Base-by-base conservation (phyloP, 2,329 filamentous ascomycete genomes). In the Trichoderma aggressivum region DNA sequence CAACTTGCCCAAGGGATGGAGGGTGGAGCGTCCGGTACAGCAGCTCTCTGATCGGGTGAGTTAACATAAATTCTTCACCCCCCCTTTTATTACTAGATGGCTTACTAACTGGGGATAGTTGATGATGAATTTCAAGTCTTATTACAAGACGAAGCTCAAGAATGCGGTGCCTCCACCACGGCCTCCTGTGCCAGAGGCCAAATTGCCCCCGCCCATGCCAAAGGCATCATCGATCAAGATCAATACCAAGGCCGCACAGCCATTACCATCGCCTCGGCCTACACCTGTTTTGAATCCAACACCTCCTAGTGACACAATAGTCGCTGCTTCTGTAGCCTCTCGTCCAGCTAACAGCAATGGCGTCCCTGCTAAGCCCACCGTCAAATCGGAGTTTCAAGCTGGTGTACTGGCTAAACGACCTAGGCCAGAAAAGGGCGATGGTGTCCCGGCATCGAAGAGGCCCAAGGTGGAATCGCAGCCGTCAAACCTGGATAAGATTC, bases 1-100 rank as follows among this genome's bases (percentile, higher is more conserved):
- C 18, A 79, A 79, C 71, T 76, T 83, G 65, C 83, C 83, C 10
- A 82, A 83, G 74, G 78, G 76, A 10, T 84, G 83, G 83, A 82
- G 76, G 73, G 79, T 79, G 18, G 79, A 80, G 72, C 79, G 81
- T 71, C 77, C 79, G 7, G 74, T 76, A 11, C 77, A 79, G 70
- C 79, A 80, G 72, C 76, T 80, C n/a, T 76, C 78, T 10, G 80
- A 81, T 67, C 79, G 78, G 72, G 81, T 82, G 76, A 77, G 81
- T 74, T 63, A 32, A 8, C 3, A 21, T 21, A 34, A 1, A 7
- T 24, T 5, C 21, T 26, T 7, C 7, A 12, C 24, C 4, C 14
- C 16, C 11, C 30, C 12, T 12, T 26, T 24, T 24, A 10, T 56
- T 11, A 18, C 10, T 24, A 24, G 21, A 10, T 53, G n/a, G 16